These are phyloP conservation scores for Colletotrichum gigasporum DNA, from an alignment of 2,329 filamentous ascomycete species.

Conservation along the genomic window DNA sequence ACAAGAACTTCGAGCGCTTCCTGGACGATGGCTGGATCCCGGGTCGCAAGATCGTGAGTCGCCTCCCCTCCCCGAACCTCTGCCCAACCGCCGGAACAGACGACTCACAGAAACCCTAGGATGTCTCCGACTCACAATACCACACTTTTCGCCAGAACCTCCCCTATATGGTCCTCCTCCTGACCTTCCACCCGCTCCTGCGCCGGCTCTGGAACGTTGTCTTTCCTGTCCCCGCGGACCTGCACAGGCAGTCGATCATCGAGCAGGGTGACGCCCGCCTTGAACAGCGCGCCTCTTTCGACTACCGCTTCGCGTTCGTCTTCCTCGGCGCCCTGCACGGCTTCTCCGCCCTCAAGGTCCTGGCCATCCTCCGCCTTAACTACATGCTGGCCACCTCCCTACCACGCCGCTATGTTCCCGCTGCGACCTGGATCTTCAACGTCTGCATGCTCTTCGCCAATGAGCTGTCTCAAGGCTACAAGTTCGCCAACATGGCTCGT, in stretches of 20 bases:
- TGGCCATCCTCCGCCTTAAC: conserved; percentile 83
- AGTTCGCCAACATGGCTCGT: conserved; percentile 69
- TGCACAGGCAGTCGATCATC: conserved; percentile 40
- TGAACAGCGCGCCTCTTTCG: conserved; percentile 80
- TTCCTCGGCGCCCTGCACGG: conserved; percentile 87
- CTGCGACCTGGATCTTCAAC: conserved; percentile 90
- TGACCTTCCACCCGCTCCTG: conserved; percentile 82
- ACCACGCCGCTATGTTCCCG: conserved; percentile 76
- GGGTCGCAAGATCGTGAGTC: conserved; percentile 83
- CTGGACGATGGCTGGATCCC: conserved; percentile 90
- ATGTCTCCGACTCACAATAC: conserved; percentile 92
- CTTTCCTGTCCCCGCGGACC: conserved; percentile 45
- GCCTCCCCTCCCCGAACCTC: neutral
- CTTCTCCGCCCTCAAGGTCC: conserved; percentile 83
- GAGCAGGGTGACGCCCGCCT: conserved; percentile 66
- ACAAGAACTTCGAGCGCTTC: conserved; percentile 74
- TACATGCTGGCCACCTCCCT: conserved; percentile 80
- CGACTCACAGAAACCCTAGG: conserved; percentile 57
- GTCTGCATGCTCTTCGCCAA: conserved; percentile 88
- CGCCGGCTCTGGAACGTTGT: conserved; percentile 75
- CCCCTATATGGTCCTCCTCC: conserved; percentile 78
- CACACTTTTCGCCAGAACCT: conserved; percentile 85
- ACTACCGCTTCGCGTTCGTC: conserved; percentile 81
- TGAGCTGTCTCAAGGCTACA: conserved; percentile 83
- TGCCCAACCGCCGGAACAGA: conserved; percentile 18